Base-by-base conservation (phyloP, 805 yeast genomes). In the Pichia deserticola region DNA sequence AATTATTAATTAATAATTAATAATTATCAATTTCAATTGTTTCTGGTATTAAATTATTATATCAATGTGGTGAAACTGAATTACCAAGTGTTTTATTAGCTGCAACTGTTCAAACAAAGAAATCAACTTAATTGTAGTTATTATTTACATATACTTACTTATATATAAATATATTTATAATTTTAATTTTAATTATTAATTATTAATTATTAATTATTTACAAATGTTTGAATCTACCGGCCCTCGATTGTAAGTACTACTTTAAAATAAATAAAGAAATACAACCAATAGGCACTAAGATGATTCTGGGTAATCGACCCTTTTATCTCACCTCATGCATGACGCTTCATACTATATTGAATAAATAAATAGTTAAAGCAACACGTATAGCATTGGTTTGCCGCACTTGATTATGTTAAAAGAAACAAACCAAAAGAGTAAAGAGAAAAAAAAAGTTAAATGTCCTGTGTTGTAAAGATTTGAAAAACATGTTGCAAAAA, bases 311-410 rank as follows among this genome's bases (percentile, higher is more conserved):
- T 51, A 58, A 57, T 57, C 66, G 60, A 51, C 48, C 54, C 52
- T 56, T 72, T 68, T 53, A 58, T 81, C 85, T 81, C 81, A 73
- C 86, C 85, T 73, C 72, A 76, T 78, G 79, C 85, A 75, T 75
- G 86, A 81, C 86, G 80, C 85, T 74, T 76, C 63, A 44, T 36
- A 32, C 40, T 50, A 45, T 44, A 44, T 37, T 30, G 44, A 64
- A 61, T 29, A 65, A 65, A 20, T 20, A 64, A 63, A 62, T 65
- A 65, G 70, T 60, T 67, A 49, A 78, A 78, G 84, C 86, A 81
- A 81, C 87, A 81, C 87, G 87, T 47, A 45, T 52, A 76, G 82
- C 78, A 81, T 79, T 77, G 82, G 86, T 77, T 79, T 76, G 78
- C 84, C 86, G 84, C 86, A 82, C 86, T 34, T 78, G 66, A 61